phyloP scores from a whole-genome alignment of 1,284 basidiomycete genomes.

The Tylopilus sp. region DNA sequence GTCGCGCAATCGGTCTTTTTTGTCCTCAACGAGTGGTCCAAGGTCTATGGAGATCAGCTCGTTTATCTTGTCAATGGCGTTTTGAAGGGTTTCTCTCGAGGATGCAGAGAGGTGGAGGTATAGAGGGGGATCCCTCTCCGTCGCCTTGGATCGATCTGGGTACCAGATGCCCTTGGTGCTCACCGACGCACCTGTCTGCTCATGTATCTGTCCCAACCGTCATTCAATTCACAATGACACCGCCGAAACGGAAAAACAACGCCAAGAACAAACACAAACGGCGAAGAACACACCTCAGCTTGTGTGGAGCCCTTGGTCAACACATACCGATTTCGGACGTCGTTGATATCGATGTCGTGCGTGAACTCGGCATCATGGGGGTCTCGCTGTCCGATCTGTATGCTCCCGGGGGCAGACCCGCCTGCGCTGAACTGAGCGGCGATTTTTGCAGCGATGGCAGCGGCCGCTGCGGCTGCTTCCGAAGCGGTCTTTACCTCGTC shows the following conservation, averaged over 20 bases:
- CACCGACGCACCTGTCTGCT: conserved; percentile 86
- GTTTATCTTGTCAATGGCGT: conserved; percentile 79
- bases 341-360: conserved; percentile 96
- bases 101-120: conserved; percentile 92
- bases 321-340: conserved; percentile 92
- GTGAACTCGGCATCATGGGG: conserved; percentile 81
- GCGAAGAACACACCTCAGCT: conserved; percentile 62
- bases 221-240: conserved; percentile 4
- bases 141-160: conserved; percentile 85
- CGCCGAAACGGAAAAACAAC: not conserved
- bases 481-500: conserved; percentile 66
- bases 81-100: conserved; percentile 75
- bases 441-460: conserved; percentile 89
- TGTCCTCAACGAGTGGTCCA: conserved; percentile 84
- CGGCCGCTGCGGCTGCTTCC: conserved; percentile 76
- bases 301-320: conserved; percentile 94
- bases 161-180: conserved; percentile 94
- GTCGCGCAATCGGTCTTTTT: conserved; percentile 63
- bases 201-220: conserved; percentile 63
- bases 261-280: not conserved
- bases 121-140: conserved; percentile 88
- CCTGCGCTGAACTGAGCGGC: conserved; percentile 73
- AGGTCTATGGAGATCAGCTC: conserved; percentile 84
- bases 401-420: conserved; percentile 38
- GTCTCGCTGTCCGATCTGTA: conserved; percentile 52